These are phyloP conservation scores for Termitomyces titanicus DNA, from an alignment of 768 basidiomycete genomes.

Conservation along the genomic window DNA sequence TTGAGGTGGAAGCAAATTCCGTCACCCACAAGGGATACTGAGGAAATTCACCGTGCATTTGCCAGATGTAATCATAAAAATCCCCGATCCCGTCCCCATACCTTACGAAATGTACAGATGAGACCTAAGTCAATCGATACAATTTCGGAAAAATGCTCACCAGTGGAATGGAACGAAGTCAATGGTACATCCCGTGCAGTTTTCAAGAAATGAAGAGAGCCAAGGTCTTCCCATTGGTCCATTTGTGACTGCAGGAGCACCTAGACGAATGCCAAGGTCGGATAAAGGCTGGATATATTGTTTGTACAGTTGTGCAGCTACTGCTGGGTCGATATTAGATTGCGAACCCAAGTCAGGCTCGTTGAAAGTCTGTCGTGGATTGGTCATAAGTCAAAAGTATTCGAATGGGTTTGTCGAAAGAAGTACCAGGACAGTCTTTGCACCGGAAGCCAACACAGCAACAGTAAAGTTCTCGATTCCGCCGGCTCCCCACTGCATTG, in stretches of 20 bases:
- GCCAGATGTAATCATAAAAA: constrained; percentile 31
- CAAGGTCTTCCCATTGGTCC: constrained; percentile 27
- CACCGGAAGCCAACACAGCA: constrained; percentile 25
- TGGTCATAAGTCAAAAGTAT: not conserved
- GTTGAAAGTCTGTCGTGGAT: constrained; percentile 27
- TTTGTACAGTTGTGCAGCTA: constrained; percentile 31
- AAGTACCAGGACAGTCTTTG: constrained; percentile 34
- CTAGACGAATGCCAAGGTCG: constrained; percentile 26
- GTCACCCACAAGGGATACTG: constrained; percentile 32
- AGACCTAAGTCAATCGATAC: not conserved
- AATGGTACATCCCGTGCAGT: constrained; percentile 31
- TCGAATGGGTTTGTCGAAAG: no score
- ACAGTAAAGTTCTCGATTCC: constrained; percentile 25
- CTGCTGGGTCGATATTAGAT: constrained; percentile 27
- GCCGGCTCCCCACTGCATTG: constrained; percentile 35
- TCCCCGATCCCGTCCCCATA: constrained; percentile 28
- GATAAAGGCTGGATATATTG: constrained; percentile 33
- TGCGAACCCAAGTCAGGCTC: constrained; percentile 31
- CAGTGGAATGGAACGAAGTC: constrained; percentile 35
- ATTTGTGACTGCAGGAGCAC: constrained; percentile 33
- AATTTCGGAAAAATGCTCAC: constrained; percentile 26
- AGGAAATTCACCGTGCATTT: constrained; percentile 30
- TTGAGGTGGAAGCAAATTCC: constrained; percentile 23
- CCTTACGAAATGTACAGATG: constrained; percentile 9
- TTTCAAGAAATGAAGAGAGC: constrained; percentile 29